These are phyloP conservation scores for Suillus variegatus DNA, from an alignment of 768 basidiomycete genomes.

Conservation along the genomic window DNA sequence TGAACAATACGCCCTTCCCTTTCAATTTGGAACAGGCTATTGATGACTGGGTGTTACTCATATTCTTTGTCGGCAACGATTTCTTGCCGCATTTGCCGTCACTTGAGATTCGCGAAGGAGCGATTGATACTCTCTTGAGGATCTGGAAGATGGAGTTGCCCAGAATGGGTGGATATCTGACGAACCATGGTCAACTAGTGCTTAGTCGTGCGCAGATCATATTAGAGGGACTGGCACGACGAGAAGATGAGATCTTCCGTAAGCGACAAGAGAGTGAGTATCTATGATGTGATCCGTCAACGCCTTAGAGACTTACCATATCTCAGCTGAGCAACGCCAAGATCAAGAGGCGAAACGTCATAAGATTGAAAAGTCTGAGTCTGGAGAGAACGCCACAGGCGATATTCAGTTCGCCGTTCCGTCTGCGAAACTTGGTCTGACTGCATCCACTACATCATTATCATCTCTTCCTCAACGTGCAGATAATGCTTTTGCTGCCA, in stretches of 20 bases:
- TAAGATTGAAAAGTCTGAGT: slow-evolving; percentile 58
- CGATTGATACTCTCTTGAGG: slow-evolving; percentile 93
- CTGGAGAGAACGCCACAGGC: slow-evolving; percentile 34
- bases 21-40: slow-evolving; percentile 96
- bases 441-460: slow-evolving; percentile 23
- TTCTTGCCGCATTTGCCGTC: slow-evolving; percentile 96
- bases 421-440: slow-evolving; percentile 30
- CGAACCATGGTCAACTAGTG: slow-evolving; percentile 89
- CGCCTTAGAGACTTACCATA: slow-evolving; percentile 10
- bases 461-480: slow-evolving; percentile 69
- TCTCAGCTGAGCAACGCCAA: slow-evolving; percentile 88
- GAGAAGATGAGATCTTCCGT: slow-evolving; percentile 96
- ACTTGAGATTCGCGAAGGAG: slow-evolving; percentile 98
- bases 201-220: slow-evolving; percentile 89
- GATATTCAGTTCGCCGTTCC: slow-evolving; percentile 32
- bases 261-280: slow-evolving; percentile 87
- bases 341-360: slow-evolving; percentile 89
- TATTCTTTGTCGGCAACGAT: slow-evolving; percentile 99
- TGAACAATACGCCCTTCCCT: slow-evolving; percentile 76
- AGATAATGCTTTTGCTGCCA: slow-evolving; percentile 67
- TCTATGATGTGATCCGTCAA: slow-evolving; percentile 17
- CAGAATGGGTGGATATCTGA: slow-evolving; percentile 96
- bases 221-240: slow-evolving; percentile 86
- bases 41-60: slow-evolving; percentile 99
- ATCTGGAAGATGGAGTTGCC: slow-evolving; percentile 96